Base-by-base conservation (phyloP, 139 green algal genomes). In the Chlamydomonas sphaeroides region DNA sequence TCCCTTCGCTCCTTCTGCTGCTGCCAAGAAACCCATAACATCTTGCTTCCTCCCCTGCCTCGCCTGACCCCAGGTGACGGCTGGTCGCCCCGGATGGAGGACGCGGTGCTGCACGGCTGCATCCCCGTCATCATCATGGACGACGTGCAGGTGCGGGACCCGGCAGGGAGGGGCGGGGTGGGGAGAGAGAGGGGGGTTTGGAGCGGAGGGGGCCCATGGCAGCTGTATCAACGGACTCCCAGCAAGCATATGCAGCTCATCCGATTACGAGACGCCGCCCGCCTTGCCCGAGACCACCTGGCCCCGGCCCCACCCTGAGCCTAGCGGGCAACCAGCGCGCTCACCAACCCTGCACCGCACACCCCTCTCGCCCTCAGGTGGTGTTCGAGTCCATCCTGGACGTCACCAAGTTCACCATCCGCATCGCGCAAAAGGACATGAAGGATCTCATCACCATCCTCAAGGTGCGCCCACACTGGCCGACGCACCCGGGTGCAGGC, bases 21-120 rank as follows among this genome's bases (percentile, higher is more conserved):
- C n/a, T n/a, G n/a, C n/a, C n/a, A n/a, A n/a, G n/a, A n/a, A n/a
- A n/a, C n/a, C n/a, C n/a, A n/a, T n/a, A n/a, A n/a, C n/a, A n/a
- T n/a, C n/a, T n/a, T n/a, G n/a, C n/a, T n/a, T n/a, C n/a, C n/a
- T n/a, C n/a, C n/a, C n/a, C n/a, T n/a, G n/a, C n/a, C n/a, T n/a
- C n/a, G n/a, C n/a, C n/a, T n/a, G n/a, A n/a, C n/a, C n/a, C 3
- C 82, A 87, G 82, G 84, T 4, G 90, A 96, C 51, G 93, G 93
- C 56, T 96, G 89, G 84, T 83, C 68, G 0, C 73, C 80, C 0
- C 74, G 90, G 0, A 84, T 91, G 42, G 93, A 93, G 38, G 93
- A 96, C 51, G 83, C 92, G 0, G 79, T 93, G 0, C 84, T 95
- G 66, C 91, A 96, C 72, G 93, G 93, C 51, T 96, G 92, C 83